Conservation (phyloP, 371 early-diverging fungal genomes). For the Mucor ambiguus region DNA sequence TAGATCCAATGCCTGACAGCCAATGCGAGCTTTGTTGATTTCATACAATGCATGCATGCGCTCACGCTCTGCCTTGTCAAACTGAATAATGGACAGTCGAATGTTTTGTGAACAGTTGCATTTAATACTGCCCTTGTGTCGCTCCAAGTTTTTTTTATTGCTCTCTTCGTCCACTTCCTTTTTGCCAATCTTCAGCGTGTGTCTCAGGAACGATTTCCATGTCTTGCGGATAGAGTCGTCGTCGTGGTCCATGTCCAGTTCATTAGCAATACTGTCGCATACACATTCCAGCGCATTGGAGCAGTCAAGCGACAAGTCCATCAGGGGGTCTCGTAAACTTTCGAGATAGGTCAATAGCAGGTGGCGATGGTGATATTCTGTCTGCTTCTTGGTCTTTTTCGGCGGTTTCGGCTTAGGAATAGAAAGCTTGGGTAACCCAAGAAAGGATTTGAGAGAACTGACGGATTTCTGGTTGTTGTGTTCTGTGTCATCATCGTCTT, state of each 20-base stretch:
- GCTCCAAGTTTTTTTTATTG: constrained; percentile 12
- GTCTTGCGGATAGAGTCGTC: constrained; percentile 46
- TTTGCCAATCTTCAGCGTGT: constrained; percentile 26
- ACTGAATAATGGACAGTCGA: constrained; percentile 37
- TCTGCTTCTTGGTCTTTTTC: constrained; percentile 48
- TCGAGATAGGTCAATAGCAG: constrained; percentile 59
- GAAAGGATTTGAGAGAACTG: constrained; percentile 38
- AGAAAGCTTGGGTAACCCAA: constrained; percentile 25
- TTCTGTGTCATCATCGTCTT: constrained; percentile 32
- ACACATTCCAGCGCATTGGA: constrained; percentile 51
- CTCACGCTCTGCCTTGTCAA: constrained; percentile 48
- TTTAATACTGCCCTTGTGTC: constrained; percentile 16
- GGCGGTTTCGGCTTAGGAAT: constrained; percentile 34
- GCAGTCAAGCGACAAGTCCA: constrained; percentile 54
- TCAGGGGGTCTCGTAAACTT: constrained; percentile 56
- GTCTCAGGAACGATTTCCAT: constrained; percentile 38
- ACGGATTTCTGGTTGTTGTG: constrained; percentile 45
- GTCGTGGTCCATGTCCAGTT: constrained; percentile 50
- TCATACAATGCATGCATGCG: constrained; percentile 48
- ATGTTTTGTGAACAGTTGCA: constrained; percentile 40
- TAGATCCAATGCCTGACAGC: constrained; percentile 45
- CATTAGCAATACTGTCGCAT: constrained; percentile 42
- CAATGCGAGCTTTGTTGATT: constrained; percentile 37
- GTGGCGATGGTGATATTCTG: constrained; percentile 55
- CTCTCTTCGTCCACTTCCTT: constrained; percentile 10